Base-by-base conservation (phyloP, 2,329 filamentous ascomycete species). In the Alternaria sp. region DNA sequence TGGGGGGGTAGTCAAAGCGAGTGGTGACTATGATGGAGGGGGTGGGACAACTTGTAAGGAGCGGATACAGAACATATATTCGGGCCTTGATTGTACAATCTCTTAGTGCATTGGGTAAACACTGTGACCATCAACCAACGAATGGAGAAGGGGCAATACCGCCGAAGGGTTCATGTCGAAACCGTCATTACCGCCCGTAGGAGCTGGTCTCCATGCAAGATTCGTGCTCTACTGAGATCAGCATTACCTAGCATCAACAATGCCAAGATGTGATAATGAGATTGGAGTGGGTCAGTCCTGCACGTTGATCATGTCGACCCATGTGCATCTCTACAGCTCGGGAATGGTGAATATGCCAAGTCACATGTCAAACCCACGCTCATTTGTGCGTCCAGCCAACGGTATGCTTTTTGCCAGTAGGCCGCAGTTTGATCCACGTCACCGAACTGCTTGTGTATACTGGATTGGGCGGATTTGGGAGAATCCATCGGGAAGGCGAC, bases 1-100 rank as follows among this genome's bases (percentile, higher is more conserved):
- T 11, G 38, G 22, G 34, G 22, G 51, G 47, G 55, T 32, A 66
- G 64, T 59, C 61, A 65, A 60, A 71, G 65, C 54, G 71, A 74
- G 59, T 66, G 69, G 60, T 69, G 68, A 63, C 62, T 66, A 43
- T 64, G 44, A 58, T 56, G 39, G 44, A 49, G 34, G 42, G 39
- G 24, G 32, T 54, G 34, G 32, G 59, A 54, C 42, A 24, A 59
- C 26, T 22, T 51, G 44, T n/a, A 47, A 30, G 42, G 48, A 51
- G 46, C 43, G 34, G 41, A 51, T 39, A 59, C 24, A 49, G 57
- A 56, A 56, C 24, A 59, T 59, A 59, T 59, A 56, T 44, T 26
- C 26, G 32, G 30, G 30, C 30, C 46, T 49, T 49, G 26, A 47
- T 26, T 32, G 41, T 28, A 38, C 34, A 38, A 38, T 54, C 42